A percentile compares a stretch with the other conserved stretches of the same genome.
phyloP scores from a whole-genome alignment of 2,329 filamentous ascomycete genomes.

The Bipolaris zeicola region DNA sequence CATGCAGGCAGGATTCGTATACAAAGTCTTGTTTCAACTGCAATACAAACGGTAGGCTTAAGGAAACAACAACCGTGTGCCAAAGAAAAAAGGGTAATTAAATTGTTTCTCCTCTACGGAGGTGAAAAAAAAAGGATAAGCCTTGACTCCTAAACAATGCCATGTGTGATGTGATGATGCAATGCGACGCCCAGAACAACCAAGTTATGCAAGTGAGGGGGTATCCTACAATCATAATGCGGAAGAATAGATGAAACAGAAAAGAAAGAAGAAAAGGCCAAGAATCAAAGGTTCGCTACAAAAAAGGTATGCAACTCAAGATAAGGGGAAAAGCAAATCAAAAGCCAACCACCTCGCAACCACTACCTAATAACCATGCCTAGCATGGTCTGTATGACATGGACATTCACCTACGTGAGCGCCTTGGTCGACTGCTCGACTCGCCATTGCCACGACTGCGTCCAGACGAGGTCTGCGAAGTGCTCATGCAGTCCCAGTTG shows the following conservation, averaged over 20 bases:
- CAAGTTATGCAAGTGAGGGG: conserved; percentile 5
- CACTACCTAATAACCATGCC: neutral
- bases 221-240: conserved; percentile 5
- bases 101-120: neutral
- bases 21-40: too few species aligned
- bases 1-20: too few species aligned
- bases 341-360: neutral
- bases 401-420: conserved; percentile 29
- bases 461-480: conserved; percentile 40
- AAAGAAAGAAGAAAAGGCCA: neutral
- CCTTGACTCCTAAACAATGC: neutral
- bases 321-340: neutral
- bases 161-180: neutral
- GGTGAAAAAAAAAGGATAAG: neutral
- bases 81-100: conserved; percentile 5
- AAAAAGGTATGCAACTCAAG: neutral
- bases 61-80: too few species aligned
- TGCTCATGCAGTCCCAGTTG: conserved; percentile 47
- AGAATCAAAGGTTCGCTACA: too few species aligned
- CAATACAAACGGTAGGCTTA: neutral
- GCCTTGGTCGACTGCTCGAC: conserved; percentile 31
- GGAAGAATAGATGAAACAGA: neutral
- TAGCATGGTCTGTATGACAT: neutral
- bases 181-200: conserved; percentile 8
- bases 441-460: conserved; percentile 16